Evolutionary conservation across 1,139 yeast species (phyloP).

Genomic region (Maudiozyma humilis): DNA sequence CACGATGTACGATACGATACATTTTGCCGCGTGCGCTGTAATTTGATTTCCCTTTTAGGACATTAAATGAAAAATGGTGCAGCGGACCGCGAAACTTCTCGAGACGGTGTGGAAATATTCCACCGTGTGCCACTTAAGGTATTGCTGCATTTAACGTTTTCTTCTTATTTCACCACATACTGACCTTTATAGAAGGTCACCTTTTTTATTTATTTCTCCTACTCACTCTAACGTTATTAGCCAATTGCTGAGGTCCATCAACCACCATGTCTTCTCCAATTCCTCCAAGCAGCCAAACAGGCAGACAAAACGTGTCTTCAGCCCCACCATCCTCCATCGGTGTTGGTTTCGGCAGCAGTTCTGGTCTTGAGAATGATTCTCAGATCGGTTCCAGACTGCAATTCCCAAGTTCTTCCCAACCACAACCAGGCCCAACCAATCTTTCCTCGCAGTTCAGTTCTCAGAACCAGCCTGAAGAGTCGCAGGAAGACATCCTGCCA

Average conservation of each 20-base stretch:
- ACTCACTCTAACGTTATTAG: too few relatives aligned
- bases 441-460: slow-evolving; percentile 20
- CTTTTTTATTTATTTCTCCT: too few relatives aligned
- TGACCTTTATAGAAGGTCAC: not conserved
- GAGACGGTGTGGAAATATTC: not conserved
- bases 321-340: slow-evolving; percentile 32
- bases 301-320: slow-evolving; percentile 24
- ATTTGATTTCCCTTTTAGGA: slow-evolving; percentile 4
- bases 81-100: not conserved
- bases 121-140: not conserved
- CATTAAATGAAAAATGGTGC: not conserved
- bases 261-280: slow-evolving; percentile 18
- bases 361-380: slow-evolving; percentile 23
- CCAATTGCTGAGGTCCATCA: not conserved
- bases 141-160: not conserved
- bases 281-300: slow-evolving; percentile 16
- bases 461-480: slow-evolving; percentile 16
- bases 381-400: slow-evolving; percentile 20
- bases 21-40: not conserved
- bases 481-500: slow-evolving; percentile 22
- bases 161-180: too few relatives aligned
- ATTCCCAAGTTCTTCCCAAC: slow-evolving; percentile 33
- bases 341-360: slow-evolving; percentile 26
- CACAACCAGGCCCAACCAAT: slow-evolving; percentile 14
- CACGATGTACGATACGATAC: not conserved